Evolutionary conservation across 306 rosid species (phyloP).

Genomic region (Senna siamea): DNA sequence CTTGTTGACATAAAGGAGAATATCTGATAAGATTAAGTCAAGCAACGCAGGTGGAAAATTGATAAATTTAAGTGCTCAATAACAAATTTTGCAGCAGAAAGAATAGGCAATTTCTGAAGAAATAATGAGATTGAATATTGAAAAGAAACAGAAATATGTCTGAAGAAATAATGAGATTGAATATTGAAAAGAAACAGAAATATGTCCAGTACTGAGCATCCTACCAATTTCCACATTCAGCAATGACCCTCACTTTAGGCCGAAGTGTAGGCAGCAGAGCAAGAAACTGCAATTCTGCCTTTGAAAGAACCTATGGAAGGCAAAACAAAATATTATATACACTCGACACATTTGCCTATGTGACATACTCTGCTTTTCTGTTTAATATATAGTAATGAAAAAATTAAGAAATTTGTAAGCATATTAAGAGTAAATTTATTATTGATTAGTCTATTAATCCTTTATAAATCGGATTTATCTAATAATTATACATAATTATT

Average conservation of each 20-base stretch:
- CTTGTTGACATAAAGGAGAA: constrained; percentile 15
- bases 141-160: neutral
- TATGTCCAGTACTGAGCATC: neutral
- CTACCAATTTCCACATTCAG: constrained; percentile 95
- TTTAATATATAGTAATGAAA: too few relatives aligned
- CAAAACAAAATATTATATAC: constrained; percentile 1
- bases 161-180: too few relatives aligned
- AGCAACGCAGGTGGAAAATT: neutral
- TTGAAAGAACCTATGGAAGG: constrained; percentile 77
- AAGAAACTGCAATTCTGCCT: constrained; percentile 90
- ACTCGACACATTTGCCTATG: too few relatives aligned
- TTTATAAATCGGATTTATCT: too few relatives aligned
- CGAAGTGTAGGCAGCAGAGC: constrained; percentile 80
- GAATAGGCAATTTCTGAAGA: neutral
- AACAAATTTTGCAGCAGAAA: constrained; percentile 4
- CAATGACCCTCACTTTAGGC: constrained; percentile 93
- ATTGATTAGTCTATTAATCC: too few relatives aligned
- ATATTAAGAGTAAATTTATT: too few relatives aligned
- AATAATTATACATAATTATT: too few relatives aligned
- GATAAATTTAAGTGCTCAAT: neutral
- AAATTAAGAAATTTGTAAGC: too few relatives aligned
- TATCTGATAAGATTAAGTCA: neutral
- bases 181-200: neutral
- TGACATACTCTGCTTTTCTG: too few relatives aligned
- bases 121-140: too few relatives aligned